Base-by-base conservation (phyloP, 345 rosid species). In the Rhodamnia rubescens region DNA sequence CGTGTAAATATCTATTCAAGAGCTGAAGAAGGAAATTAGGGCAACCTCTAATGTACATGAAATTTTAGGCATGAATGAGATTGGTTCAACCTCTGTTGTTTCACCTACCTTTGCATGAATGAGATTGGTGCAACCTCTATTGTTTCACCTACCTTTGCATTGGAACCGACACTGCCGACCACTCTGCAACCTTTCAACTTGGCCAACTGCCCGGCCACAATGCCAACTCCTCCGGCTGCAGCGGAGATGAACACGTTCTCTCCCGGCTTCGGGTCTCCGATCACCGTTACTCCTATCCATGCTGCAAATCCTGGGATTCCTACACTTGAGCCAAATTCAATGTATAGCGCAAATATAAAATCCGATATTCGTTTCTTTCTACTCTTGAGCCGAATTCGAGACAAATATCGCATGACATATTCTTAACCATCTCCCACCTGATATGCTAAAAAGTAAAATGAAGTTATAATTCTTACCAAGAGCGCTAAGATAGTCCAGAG, bases 201-300 rank as follows among this genome's bases (percentile, higher is more conserved):
- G 52, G 92, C 92, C 78, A 92, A 61, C 58, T 91, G 90, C 11
- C 92, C 91, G 0, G 93, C 93, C 29, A 59, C 40, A 88, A 89
- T 80, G 18, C 92, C 93, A 15, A 90, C 93, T 4, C 91, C 93
- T 14, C 91, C 92, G 12, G 92, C 93, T 0, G 92, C 93, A 2
- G 92, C 91, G 2, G 93, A 91, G 52, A 91, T 80, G 51, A 91
- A 90, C 29, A 90, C 86, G 27, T 89, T 88, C 8, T 84, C 85
- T 2, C 91, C 93, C 5, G 83, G 61, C 81, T 86, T 90, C 5
- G 90, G 83, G 27, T 89, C 87, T 59, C 89, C 92, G 18, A 91
- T 6, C 83, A 85, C 53, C 84, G 75, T 88, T 29, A 91, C 87
- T 12, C 88, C 92, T 85, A 88, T 85, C 92, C 93, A 90, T 20